Evolutionary conservation across 1,139 yeast genomes (phyloP).

Genomic region (Cylindricascospora bacillispora): DNA sequence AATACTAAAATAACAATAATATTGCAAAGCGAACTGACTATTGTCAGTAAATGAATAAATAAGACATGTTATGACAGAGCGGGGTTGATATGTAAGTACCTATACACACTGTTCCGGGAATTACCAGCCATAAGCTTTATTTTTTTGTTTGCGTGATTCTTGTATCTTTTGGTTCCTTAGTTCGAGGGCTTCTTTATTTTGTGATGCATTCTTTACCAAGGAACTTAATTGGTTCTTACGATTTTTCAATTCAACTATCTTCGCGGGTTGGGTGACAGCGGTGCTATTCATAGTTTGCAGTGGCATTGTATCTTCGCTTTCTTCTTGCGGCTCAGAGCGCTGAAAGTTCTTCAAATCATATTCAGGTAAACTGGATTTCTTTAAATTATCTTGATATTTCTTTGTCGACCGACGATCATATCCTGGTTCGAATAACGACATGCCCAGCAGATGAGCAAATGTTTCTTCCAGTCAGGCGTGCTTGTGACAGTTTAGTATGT

Average conservation of each 20-base stretch:
- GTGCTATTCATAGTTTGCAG: conserved; percentile 1
- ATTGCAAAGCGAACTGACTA: too few species aligned
- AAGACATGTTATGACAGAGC: too few species aligned
- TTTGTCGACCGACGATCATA: neutral
- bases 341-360: neutral
- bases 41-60: too few species aligned
- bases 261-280: conserved; percentile 5
- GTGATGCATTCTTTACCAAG: conserved; percentile 24
- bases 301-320: neutral
- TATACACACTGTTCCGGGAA: too few species aligned
- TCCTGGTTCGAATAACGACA: too few species aligned
- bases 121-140: conserved; percentile 24
- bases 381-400: neutral
- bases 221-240: conserved; percentile 25
- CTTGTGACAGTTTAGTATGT: too few species aligned
- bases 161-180: conserved; percentile 19
- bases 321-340: neutral
- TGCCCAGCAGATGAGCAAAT: too few species aligned
- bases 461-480: too few species aligned
- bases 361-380: neutral
- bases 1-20: too few species aligned
- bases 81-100: too few species aligned
- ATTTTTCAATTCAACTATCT: conserved; percentile 18
- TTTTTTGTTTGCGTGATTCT: conserved; percentile 15
- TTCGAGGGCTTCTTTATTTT: conserved; percentile 20